Percentiles rank a stretch among this genome's conserved stretches.
These are phyloP conservation scores for Apostasia ramifera DNA, from an alignment of 106 monocot species.

Conservation along the genomic window DNA sequence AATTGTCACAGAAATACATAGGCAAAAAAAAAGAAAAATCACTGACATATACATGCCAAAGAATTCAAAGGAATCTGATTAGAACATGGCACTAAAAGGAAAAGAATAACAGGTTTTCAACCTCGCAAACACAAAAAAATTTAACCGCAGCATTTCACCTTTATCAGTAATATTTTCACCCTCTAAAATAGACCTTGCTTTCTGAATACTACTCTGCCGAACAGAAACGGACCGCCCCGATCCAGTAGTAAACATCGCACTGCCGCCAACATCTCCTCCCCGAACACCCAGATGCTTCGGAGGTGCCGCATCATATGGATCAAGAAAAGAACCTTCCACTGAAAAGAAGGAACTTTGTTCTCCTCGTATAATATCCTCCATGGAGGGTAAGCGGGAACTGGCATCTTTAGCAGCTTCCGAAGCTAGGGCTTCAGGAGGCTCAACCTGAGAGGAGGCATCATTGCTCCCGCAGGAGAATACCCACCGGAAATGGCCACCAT, in stretches of 20 bases:
- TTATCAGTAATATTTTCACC: slow-evolving; percentile 5
- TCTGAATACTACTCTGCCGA: slow-evolving; percentile 31
- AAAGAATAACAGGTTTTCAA: too few relatives aligned
- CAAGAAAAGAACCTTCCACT: not conserved
- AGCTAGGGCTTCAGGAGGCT: slow-evolving; percentile 7
- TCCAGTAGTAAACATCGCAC: slow-evolving; percentile 38
- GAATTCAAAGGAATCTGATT: not conserved
- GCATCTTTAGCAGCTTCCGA: not conserved
- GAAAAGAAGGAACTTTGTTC: not conserved
- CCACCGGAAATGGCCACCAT: slow-evolving; percentile 36
- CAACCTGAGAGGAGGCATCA: not conserved
- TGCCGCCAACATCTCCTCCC: slow-evolving; percentile 1
- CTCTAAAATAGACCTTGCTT: slow-evolving; percentile 36
- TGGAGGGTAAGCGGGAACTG: slow-evolving; percentile 26
- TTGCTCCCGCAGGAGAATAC: not conserved
- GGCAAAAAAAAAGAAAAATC: not conserved
- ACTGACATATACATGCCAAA: not conserved
- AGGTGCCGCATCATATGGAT: slow-evolving; percentile 7
- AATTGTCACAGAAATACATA: not conserved
- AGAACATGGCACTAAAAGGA: not conserved
- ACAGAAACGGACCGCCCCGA: slow-evolving; percentile 33
- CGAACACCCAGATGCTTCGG: slow-evolving; percentile 7
- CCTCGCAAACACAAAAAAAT: not conserved
- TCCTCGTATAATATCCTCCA: slow-evolving; percentile 48
- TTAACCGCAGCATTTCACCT: slow-evolving; percentile 4